A percentile compares a stretch with the other conserved stretches of the same genome.
These are phyloP conservation scores for Naganishia cerealis DNA, from an alignment of 1,284 basidiomycete species.

Conservation along the genomic window DNA sequence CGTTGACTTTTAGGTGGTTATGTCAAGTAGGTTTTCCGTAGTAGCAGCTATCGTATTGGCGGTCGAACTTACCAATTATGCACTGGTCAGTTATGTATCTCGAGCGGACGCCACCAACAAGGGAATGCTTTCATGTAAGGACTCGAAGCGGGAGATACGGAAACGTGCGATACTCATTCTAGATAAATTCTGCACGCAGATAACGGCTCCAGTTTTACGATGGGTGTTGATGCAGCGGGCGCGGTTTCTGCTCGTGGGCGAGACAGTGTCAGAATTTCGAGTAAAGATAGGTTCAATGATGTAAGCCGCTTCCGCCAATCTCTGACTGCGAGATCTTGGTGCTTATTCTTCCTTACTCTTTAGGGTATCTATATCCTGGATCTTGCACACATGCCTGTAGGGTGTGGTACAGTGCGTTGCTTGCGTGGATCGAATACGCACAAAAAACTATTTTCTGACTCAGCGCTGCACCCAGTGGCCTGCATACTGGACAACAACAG, in stretches of 20 bases:
- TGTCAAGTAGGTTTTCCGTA: slow-evolving; percentile 41
- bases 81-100: slow-evolving; percentile 45
- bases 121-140: slow-evolving; percentile 37
- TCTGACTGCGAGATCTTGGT: neutral
- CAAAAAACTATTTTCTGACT: neutral
- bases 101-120: slow-evolving; percentile 36
- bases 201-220: slow-evolving; percentile 34
- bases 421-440: neutral
- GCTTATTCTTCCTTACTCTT: neutral
- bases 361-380: slow-evolving; percentile 44
- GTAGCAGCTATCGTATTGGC: neutral
- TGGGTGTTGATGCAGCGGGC: slow-evolving; percentile 45
- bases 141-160: slow-evolving; percentile 17
- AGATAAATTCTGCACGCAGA: neutral
- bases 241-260: slow-evolving; percentile 46
- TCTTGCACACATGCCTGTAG: slow-evolving; percentile 50
- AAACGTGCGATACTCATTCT: neutral
- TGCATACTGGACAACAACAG: slow-evolving; percentile 65
- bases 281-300: slow-evolving; percentile 47
- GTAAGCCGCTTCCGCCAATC: slow-evolving; percentile 36
- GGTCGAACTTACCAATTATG: neutral
- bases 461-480: slow-evolving; percentile 58
- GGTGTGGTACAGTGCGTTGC: slow-evolving; percentile 39
- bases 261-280: slow-evolving; percentile 48
- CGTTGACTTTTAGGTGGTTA: slow-evolving; percentile 35